phyloP scores from a whole-genome alignment of 768 basidiomycete genomes.

The Hypholoma sublateritium region DNA sequence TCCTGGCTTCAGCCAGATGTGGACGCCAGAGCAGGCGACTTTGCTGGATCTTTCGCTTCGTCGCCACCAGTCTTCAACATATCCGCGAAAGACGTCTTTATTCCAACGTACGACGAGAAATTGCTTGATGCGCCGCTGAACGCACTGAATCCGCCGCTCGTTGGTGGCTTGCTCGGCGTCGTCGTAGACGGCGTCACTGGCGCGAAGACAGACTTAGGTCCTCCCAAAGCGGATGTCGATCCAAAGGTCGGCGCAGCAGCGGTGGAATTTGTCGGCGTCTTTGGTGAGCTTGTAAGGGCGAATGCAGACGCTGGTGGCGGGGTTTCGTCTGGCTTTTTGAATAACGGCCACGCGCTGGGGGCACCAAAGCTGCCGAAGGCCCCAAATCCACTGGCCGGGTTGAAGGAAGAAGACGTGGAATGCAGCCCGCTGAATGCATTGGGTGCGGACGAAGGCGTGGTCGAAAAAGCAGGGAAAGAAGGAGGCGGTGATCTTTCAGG shows the following conservation, averaged over 20 bases:
- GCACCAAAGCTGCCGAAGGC: conserved; percentile 44
- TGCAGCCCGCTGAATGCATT: conserved; percentile 33
- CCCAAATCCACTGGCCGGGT: conserved; percentile 43
- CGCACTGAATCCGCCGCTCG: conserved; percentile 48
- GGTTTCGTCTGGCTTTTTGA: conserved; percentile 37
- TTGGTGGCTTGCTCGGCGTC: conserved; percentile 25
- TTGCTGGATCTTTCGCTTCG: conserved; percentile 15
- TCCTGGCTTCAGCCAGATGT: too few relatives aligned
- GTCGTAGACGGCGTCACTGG: conserved; percentile 24
- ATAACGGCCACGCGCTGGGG: conserved; percentile 53
- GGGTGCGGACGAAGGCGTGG: conserved; percentile 12
- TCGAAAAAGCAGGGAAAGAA: conserved; percentile 6
- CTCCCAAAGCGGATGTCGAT: conserved; percentile 34
- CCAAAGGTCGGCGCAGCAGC: conserved; percentile 37
- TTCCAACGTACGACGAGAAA: conserved; percentile 41
- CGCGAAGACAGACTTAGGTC: conserved; percentile 31
- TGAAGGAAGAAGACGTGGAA: conserved; percentile 29
- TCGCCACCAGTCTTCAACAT: conserved; percentile 44
- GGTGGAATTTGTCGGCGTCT: conserved; percentile 20
- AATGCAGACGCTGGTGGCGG: conserved; percentile 40
- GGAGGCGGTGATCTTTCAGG: conserved; percentile 5
- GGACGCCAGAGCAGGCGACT: not conserved
- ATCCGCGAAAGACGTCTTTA: conserved; percentile 55
- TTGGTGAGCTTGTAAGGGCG: conserved; percentile 21
- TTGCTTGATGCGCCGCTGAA: conserved; percentile 44